Conservation (phyloP, 306 rosid genomes). For the Chamaecrista fasciculata region DNA sequence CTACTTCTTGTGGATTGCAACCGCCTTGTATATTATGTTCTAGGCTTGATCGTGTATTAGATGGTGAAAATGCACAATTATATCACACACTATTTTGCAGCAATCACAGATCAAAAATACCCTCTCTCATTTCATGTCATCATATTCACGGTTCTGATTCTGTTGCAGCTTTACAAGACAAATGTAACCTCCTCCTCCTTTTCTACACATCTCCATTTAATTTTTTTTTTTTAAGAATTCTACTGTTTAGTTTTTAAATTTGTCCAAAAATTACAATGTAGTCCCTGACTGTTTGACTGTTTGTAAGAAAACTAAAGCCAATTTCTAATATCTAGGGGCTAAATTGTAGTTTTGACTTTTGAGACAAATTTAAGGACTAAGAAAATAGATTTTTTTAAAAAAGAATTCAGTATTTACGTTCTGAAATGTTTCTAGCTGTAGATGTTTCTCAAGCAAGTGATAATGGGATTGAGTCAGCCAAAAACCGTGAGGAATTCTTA, state of each 20-base stretch:
- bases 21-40: slow-evolving; percentile 84
- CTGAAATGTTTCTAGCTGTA: slow-evolving; percentile 37
- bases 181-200: slow-evolving; percentile 34
- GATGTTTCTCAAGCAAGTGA: slow-evolving; percentile 41
- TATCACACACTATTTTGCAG: slow-evolving; percentile 60
- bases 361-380: too few species aligned
- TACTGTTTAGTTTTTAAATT: too few species aligned
- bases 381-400: too few species aligned
- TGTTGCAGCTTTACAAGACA: slow-evolving; percentile 31
- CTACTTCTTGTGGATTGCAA: slow-evolving; percentile 62
- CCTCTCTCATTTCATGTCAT: slow-evolving; percentile 61
- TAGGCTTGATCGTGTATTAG: slow-evolving; percentile 63
- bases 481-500: slow-evolving; percentile 26
- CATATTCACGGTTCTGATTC: slow-evolving; percentile 41
- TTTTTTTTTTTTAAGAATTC: too few species aligned
- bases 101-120: slow-evolving; percentile 58
- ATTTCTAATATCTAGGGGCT: too few species aligned
- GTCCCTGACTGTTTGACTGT: too few species aligned
- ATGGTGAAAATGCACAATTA: slow-evolving; percentile 41
- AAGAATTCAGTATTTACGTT: slow-evolving; percentile 18
- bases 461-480: slow-evolving; percentile 26
- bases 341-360: too few species aligned
- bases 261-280: too few species aligned
- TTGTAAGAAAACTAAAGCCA: too few species aligned
- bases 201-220: neutral